phyloP scores from a whole-genome alignment of 352 stramenopile genomes.

The Phytophthora sojae region DNA sequence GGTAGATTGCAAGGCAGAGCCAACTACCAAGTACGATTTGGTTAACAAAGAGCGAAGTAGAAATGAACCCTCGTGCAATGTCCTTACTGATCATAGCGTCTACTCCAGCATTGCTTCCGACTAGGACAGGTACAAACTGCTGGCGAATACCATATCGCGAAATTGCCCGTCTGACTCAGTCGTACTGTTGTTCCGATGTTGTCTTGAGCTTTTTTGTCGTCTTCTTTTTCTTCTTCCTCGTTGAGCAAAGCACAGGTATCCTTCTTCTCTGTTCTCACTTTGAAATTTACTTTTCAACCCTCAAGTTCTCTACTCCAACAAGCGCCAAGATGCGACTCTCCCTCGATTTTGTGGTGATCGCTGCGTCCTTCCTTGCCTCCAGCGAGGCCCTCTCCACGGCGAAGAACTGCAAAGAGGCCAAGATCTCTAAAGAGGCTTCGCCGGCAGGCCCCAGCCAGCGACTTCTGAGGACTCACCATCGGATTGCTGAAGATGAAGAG shows the following conservation, averaged over 20 bases:
- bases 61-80: too few relatives aligned
- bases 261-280: neutral
- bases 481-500: neutral
- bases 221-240: too few relatives aligned
- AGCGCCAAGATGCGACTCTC: constrained; percentile 38
- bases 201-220: too few relatives aligned
- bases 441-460: neutral
- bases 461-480: neutral
- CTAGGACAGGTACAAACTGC: constrained; percentile 94
- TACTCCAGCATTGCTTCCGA: neutral
- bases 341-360: neutral
- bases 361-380: constrained; percentile 1
- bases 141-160: constrained; percentile 98
- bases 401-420: neutral
- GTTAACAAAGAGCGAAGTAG: too few relatives aligned
- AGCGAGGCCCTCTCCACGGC: constrained; percentile 7
- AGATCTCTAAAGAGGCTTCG: neutral
- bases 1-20: too few relatives aligned
- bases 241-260: too few relatives aligned
- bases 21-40: too few relatives aligned
- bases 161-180: too few relatives aligned
- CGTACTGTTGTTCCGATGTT: too few relatives aligned
- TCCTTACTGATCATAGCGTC: too few relatives aligned
- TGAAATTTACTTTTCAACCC: neutral
- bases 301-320: neutral